These are phyloP conservation scores for Candida parachauliodes DNA, from an alignment of 805 yeast species.

Conservation along the genomic window DNA sequence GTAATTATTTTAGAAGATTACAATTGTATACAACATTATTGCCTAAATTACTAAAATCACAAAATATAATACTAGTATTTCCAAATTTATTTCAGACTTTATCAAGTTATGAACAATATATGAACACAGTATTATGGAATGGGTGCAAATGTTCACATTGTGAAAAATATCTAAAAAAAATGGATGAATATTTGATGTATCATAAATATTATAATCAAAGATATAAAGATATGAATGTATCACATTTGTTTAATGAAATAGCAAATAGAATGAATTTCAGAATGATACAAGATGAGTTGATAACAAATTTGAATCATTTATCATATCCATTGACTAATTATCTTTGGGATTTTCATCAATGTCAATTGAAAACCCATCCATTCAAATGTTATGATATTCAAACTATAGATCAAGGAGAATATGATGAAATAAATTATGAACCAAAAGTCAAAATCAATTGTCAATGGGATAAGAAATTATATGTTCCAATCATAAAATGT, in stretches of 20 bases:
- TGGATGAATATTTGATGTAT: slow-evolving; percentile 60
- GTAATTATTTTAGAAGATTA: slow-evolving; percentile 62
- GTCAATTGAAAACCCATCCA: slow-evolving; percentile 17
- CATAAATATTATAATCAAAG: slow-evolving; percentile 59
- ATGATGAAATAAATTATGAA: slow-evolving; percentile 31
- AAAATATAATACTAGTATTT: slow-evolving; percentile 42
- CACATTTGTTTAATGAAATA: slow-evolving; percentile 51
- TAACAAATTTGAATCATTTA: slow-evolving; percentile 12
- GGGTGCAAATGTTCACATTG: slow-evolving; percentile 70
- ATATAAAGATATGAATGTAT: slow-evolving; percentile 59
- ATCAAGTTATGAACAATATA: slow-evolving; percentile 66
- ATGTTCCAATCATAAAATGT: slow-evolving; percentile 14
- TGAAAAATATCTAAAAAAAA: slow-evolving; percentile 40
- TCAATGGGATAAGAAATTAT: slow-evolving; percentile 10
- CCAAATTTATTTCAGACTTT: slow-evolving; percentile 60
- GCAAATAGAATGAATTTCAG: slow-evolving; percentile 43
- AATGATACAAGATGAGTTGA: slow-evolving; percentile 11
- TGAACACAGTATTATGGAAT: slow-evolving; percentile 72
- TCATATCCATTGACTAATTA: slow-evolving; percentile 18
- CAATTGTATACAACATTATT: slow-evolving; percentile 46
- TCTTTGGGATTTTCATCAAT: slow-evolving; percentile 31
- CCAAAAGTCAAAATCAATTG: slow-evolving; percentile 11
- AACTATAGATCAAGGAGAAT: slow-evolving; percentile 34
- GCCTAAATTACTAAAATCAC: slow-evolving; percentile 33
- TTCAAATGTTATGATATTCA: slow-evolving; percentile 33